These are phyloP conservation scores for Globisporangium heterothallicum DNA, from an alignment of 352 stramenopile species.

Conservation along the genomic window DNA sequence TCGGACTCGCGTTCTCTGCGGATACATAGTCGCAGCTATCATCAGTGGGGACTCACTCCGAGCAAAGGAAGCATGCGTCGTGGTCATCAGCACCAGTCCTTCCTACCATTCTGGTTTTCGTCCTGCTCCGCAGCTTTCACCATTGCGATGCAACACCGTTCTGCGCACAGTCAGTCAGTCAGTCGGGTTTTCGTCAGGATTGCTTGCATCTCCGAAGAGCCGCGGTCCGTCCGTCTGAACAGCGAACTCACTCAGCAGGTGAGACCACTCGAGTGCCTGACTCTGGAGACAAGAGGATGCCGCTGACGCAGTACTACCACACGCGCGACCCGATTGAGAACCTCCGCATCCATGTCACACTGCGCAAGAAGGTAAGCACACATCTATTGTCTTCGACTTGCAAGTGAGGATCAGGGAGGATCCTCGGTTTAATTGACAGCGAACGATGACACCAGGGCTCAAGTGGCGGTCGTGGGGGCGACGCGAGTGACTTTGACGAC, in stretches of 20 bases:
- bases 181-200: too few relatives aligned
- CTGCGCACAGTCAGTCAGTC: neutral
- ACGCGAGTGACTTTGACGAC: constrained; percentile 3
- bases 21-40: neutral
- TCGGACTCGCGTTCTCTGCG: constrained; percentile 2
- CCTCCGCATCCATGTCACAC: constrained; percentile 41
- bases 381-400: neutral
- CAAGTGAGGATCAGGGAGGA: too few relatives aligned
- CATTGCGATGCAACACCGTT: too few relatives aligned
- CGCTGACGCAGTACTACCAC: constrained; percentile 58
- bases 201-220: too few relatives aligned
- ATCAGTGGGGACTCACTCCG: too few relatives aligned
- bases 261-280: too few relatives aligned
- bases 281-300: constrained; percentile 14
- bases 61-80: too few relatives aligned
- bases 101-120: neutral
- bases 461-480: neutral
- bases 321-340: constrained; percentile 72
- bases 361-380: constrained; percentile 42
- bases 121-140: too few relatives aligned
- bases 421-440: neutral
- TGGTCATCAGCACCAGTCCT: neutral
- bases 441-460: constrained; percentile 5
- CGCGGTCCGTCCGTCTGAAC: too few relatives aligned
- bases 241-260: too few relatives aligned